These are phyloP conservation scores for Coniella lustricola DNA, from an alignment of 2,329 filamentous ascomycete species.

Conservation along the genomic window DNA sequence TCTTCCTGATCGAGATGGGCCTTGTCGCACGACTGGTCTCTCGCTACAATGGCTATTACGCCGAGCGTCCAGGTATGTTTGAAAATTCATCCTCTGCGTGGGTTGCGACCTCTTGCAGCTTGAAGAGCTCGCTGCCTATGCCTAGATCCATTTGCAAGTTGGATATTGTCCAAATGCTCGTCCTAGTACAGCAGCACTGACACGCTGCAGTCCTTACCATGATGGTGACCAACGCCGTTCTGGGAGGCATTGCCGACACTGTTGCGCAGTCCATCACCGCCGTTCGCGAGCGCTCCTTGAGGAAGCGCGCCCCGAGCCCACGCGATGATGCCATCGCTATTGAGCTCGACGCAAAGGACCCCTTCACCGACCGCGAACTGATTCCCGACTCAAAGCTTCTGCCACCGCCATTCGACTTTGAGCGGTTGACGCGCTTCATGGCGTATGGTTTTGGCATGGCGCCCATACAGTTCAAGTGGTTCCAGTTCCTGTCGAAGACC, in stretches of 20 bases:
- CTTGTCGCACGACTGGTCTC: constrained; percentile 74
- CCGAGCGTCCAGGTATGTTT: constrained; percentile 71
- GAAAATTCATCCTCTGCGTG: not conserved
- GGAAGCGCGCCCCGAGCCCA: constrained; percentile 42
- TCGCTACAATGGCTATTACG: constrained; percentile 92
- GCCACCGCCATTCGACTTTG: constrained; percentile 89
- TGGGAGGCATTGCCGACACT: constrained; percentile 93
- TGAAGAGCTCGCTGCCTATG: no score
- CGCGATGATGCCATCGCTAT: constrained; percentile 72
- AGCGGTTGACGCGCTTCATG: constrained; percentile 91
- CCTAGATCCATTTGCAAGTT: no score
- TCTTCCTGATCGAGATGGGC: constrained; percentile 84
- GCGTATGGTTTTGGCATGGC: constrained; percentile 96
- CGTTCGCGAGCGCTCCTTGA: constrained; percentile 59
- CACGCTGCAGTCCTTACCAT: constrained; percentile 74
- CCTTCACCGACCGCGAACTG: constrained; percentile 56
- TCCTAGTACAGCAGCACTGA: constrained; percentile 2
- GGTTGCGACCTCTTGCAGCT: not conserved
- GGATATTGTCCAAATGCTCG: no score
- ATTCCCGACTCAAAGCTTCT: constrained; percentile 56
- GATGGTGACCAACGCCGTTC: constrained; percentile 96
- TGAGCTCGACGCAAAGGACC: constrained; percentile 77
- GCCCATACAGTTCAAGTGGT: constrained; percentile 93
- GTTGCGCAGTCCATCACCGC: constrained; percentile 90
- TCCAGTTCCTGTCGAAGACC: constrained; percentile 69